Conservation (phyloP, 1,284 basidiomycete genomes). For the Rhodotorula sp. region DNA sequence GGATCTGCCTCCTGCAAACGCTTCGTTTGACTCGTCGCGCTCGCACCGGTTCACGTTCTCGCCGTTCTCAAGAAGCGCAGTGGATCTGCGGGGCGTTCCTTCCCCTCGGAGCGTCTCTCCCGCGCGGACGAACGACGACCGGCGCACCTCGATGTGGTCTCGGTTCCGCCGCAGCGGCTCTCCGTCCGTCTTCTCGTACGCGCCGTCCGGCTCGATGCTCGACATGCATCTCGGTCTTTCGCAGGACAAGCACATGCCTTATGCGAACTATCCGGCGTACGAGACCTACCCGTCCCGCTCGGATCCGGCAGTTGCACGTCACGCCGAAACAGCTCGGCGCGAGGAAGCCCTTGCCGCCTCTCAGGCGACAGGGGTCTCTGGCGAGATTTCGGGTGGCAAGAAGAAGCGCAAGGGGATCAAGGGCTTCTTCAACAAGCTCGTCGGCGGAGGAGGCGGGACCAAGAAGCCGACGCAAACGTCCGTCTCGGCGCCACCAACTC, state of each 20-base stretch:
- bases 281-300: conserved; percentile 32
- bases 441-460: conserved; percentile 16
- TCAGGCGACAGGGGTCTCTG: background rate
- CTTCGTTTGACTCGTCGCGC: conserved; percentile 41
- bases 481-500: conserved; percentile 13
- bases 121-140: conserved; percentile 27
- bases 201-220: conserved; percentile 50
- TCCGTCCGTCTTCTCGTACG: conserved; percentile 46
- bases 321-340: conserved; percentile 7
- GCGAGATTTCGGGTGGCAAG: conserved; percentile 3
- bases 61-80: conserved; percentile 36
- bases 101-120: conserved; percentile 35
- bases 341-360: background rate
- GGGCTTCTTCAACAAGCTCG: conserved; percentile 43
- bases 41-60: conserved; percentile 16
- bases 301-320: conserved; percentile 35
- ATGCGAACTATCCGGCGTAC: conserved; percentile 24
- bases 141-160: conserved; percentile 31
- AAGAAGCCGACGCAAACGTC: background rate
- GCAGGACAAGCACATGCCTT: conserved; percentile 39
- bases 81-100: conserved; percentile 28
- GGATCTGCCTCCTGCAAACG: conserved; percentile 9
- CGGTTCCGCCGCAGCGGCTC: conserved; percentile 39
- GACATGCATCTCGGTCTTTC: conserved; percentile 52
- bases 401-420: conserved; percentile 45